Evolutionary conservation across 768 basidiomycete genomes (phyloP).

Genomic region (Leccinellum rugosiceps): DNA sequence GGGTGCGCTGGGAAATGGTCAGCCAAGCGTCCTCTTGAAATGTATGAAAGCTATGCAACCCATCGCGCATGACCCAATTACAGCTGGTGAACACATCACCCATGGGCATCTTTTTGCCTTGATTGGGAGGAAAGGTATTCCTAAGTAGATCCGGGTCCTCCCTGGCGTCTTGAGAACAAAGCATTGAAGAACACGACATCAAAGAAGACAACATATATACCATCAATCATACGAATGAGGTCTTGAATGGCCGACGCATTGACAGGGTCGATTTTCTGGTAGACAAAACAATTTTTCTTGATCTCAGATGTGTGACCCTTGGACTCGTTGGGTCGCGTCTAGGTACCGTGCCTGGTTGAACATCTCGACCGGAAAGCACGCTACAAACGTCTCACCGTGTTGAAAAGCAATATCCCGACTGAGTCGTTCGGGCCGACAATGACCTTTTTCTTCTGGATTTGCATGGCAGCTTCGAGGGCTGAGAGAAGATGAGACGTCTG

Average conservation of each 20-base stretch:
- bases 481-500: conserved; percentile 74
- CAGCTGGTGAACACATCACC: conserved; percentile 90
- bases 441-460: conserved; percentile 89
- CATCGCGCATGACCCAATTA: conserved; percentile 85
- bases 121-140: conserved; percentile 62
- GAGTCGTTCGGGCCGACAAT: conserved; percentile 84
- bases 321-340: conserved; percentile 29
- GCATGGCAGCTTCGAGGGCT: conserved; percentile 79
- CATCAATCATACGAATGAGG: conserved; percentile 72
- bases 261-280: conserved; percentile 73
- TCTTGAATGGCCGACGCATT: conserved; percentile 81
- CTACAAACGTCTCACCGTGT: conserved; percentile 60
- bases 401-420: conserved; percentile 89
- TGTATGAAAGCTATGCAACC: conserved; percentile 45
- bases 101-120: conserved; percentile 62
- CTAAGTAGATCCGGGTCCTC: conserved; percentile 57
- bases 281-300: conserved; percentile 67
- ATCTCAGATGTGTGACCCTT: conserved; percentile 51
- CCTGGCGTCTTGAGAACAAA: conserved; percentile 48
- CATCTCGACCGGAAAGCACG: neutral
- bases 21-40: neutral
- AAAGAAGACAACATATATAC: conserved; percentile 38
- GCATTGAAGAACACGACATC: conserved; percentile 1
- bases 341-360: neutral
- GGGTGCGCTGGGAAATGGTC: conserved; percentile 51